These are phyloP conservation scores for Lentinula boryana DNA, from an alignment of 768 basidiomycete species.

Conservation along the genomic window DNA sequence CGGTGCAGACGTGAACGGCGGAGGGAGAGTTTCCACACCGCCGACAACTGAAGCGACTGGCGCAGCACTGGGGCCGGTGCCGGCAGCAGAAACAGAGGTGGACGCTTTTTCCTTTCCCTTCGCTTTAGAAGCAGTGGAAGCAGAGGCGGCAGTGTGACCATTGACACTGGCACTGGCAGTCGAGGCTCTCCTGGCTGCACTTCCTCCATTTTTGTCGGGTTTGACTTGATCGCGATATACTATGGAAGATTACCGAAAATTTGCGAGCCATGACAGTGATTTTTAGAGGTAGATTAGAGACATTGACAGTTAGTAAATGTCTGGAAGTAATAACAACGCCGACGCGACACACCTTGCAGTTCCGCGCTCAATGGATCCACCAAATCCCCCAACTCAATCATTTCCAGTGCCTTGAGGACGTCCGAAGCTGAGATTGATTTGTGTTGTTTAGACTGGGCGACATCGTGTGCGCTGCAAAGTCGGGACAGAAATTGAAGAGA, in stretches of 20 bases:
- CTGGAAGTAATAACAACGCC: too few relatives aligned
- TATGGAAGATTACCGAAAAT: conserved; percentile 17
- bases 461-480: conserved; percentile 71
- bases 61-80: neutral
- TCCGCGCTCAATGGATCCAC: conserved; percentile 58
- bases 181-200: conserved; percentile 1
- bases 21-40: conserved; percentile 15
- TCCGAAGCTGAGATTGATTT: conserved; percentile 89
- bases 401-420: conserved; percentile 81
- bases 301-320: neutral
- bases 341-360: conserved; percentile 45
- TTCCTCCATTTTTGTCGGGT: conserved; percentile 45
- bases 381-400: conserved; percentile 71
- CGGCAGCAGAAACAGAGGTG: neutral
- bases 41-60: neutral
- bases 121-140: conserved; percentile 10
- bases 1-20: conserved; percentile 25
- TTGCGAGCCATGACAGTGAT: neutral
- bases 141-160: conserved; percentile 10
- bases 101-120: conserved; percentile 32
- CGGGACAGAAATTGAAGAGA: neutral
- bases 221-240: conserved; percentile 64
- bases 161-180: conserved; percentile 8
- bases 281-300: neutral
- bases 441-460: conserved; percentile 77